These are phyloP conservation scores for Esteya vermicola DNA, from an alignment of 2,329 filamentous ascomycete species.

Conservation along the genomic window DNA sequence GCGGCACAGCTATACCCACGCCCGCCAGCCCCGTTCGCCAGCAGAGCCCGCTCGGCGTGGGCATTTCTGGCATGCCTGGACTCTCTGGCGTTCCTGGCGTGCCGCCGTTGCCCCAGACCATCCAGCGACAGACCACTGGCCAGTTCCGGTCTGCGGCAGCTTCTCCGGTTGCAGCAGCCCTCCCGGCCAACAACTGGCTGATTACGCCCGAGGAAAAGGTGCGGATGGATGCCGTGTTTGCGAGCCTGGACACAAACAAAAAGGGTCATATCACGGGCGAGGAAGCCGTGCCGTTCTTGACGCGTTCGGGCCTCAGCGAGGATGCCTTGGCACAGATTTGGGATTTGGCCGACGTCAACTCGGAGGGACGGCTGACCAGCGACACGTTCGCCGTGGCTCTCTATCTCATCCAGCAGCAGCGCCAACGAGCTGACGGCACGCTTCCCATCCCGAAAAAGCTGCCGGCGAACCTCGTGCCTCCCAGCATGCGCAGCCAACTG, in stretches of 20 bases:
- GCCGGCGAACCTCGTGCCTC: conserved; percentile 70
- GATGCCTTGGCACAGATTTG: conserved; percentile 87
- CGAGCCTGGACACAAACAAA: conserved; percentile 64
- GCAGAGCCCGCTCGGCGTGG: conserved; percentile 32
- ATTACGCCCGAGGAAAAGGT: conserved; percentile 72
- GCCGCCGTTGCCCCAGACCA: conserved; percentile 22
- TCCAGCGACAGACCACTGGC: conserved; percentile 74
- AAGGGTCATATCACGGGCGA: conserved; percentile 83
- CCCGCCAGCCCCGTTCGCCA: conserved; percentile 21
- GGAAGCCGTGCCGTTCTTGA: conserved; percentile 87
- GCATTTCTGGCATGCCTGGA: conserved; percentile 21
- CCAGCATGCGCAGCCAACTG: conserved; percentile 58
- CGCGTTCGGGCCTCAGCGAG: conserved; percentile 78
- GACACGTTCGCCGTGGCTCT: conserved; percentile 97
- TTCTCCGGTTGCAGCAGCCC: conserved; percentile 6
- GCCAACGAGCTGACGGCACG: conserved; percentile 52
- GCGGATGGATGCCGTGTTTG: conserved; percentile 78
- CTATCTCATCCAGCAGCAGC: conserved; percentile 87
- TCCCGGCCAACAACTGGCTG: conserved; percentile 50
- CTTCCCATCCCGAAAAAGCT: too few species aligned
- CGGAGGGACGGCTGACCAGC: conserved; percentile 66
- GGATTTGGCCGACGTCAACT: conserved; percentile 91
- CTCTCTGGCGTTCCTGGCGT: conserved; percentile 27
- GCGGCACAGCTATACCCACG: conserved; percentile 8
- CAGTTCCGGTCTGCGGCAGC: conserved; percentile 37